Evolutionary conservation across 2,329 filamentous ascomycete species (phyloP).

Genomic region (Ophiosphaerella herpotricha): DNA sequence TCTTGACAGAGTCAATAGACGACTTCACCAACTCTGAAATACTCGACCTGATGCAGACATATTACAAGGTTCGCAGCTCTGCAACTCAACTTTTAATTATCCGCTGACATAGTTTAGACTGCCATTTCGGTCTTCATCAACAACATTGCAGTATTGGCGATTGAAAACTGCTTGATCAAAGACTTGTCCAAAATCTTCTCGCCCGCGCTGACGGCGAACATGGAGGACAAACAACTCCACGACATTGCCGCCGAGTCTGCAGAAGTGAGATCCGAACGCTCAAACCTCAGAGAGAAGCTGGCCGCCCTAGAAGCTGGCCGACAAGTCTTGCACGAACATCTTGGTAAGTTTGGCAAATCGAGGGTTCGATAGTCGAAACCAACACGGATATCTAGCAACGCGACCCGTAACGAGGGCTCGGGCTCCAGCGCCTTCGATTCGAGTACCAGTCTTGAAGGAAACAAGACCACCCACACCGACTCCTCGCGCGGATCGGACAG

Average conservation of each 20-base stretch:
- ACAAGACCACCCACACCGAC: neutral
- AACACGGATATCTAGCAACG: slow-evolving; percentile 4
- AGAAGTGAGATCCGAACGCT: slow-evolving; percentile 20
- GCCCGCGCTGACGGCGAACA: slow-evolving; percentile 16
- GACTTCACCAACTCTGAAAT: slow-evolving; percentile 32
- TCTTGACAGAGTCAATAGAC: slow-evolving; percentile 27
- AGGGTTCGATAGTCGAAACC: neutral
- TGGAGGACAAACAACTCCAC: slow-evolving; percentile 27
- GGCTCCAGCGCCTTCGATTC: neutral
- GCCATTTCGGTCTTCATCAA: slow-evolving; percentile 31
- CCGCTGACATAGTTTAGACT: slow-evolving; percentile 18
- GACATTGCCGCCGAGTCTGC: slow-evolving; percentile 32
- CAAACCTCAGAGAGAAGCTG: slow-evolving; percentile 15
- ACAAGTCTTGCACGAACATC: slow-evolving; percentile 19
- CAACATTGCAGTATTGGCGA: slow-evolving; percentile 31
- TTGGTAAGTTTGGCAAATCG: slow-evolving; percentile 5
- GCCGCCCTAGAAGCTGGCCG: slow-evolving; percentile 17
- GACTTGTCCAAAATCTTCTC: slow-evolving; percentile 26
- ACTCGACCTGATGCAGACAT: slow-evolving; percentile 30
- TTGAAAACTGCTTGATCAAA: slow-evolving; percentile 32
- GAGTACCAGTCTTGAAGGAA: neutral
- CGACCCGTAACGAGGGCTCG: neutral
- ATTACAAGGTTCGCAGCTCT: slow-evolving; percentile 24
- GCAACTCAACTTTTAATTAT: too few species aligned
- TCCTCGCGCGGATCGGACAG: neutral